Percentiles rank a stretch among this genome's conserved stretches.
phyloP scores from a whole-genome alignment of 2,329 filamentous ascomycete species.

The Aspergillus sp. region DNA sequence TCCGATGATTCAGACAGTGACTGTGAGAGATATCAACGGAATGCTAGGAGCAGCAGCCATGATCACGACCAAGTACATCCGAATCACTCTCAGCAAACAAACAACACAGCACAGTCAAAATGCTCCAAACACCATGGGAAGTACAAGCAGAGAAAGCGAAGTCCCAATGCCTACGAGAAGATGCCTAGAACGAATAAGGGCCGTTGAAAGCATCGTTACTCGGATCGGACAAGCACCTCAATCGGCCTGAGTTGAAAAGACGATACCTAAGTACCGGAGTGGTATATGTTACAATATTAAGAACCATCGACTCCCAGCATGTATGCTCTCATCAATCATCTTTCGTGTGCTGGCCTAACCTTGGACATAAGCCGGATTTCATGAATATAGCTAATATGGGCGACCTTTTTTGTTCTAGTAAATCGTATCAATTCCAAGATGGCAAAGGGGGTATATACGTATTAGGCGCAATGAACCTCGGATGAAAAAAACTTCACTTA shows the following conservation, averaged over 20 bases:
- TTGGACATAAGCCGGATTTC: background rate
- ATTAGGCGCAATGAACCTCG: background rate
- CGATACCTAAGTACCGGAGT: no score
- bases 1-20: slow-evolving; percentile 52
- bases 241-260: no score
- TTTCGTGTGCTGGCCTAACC: background rate
- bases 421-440: background rate
- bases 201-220: slow-evolving; percentile 1
- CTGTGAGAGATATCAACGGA: slow-evolving; percentile 30
- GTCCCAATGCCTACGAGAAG: slow-evolving; percentile 50
- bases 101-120: slow-evolving; percentile 8
- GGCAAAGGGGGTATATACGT: background rate
- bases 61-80: slow-evolving; percentile 4
- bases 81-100: slow-evolving; percentile 20
- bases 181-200: slow-evolving; percentile 37
- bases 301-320: background rate
- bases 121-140: slow-evolving; percentile 18
- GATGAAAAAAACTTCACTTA: background rate
- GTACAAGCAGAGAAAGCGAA: slow-evolving; percentile 35
- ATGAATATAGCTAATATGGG: background rate
- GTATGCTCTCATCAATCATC: background rate
- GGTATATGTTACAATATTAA: no score
- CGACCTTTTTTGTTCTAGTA: background rate
- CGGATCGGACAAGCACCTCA: background rate
- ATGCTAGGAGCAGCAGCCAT: slow-evolving; percentile 23